Conservation (phyloP, 768 basidiomycete genomes). For the Lanmaoa rubissima region DNA sequence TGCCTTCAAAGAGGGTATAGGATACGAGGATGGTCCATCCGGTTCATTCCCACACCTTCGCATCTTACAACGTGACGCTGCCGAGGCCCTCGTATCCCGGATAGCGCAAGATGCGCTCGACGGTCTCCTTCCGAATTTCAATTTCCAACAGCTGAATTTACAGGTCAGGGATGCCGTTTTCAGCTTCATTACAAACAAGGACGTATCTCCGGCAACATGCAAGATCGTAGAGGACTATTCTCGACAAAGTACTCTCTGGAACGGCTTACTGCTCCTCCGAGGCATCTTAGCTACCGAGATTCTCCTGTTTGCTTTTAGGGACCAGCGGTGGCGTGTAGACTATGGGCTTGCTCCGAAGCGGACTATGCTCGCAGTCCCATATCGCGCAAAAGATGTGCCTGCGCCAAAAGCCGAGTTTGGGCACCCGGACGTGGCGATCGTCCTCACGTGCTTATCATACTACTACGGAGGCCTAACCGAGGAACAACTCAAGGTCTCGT, state of each 20-base stretch:
- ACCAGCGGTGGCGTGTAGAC: constrained; percentile 50
- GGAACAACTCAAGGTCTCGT: constrained; percentile 37
- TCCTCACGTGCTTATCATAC: constrained; percentile 47
- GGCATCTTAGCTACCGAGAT: constrained; percentile 45
- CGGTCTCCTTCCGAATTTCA: constrained; percentile 10
- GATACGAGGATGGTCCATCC: neutral
- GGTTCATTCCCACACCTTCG: constrained; percentile 22
- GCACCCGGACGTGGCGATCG: constrained; percentile 48
- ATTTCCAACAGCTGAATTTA: constrained; percentile 7
- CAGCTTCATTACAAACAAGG: neutral
- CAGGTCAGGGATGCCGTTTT: neutral
- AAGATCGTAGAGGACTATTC: constrained; percentile 4
- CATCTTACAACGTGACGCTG: constrained; percentile 1
- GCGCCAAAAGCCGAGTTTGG: constrained; percentile 47
- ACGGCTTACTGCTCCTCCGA: constrained; percentile 41
- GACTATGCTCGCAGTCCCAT: constrained; percentile 50
- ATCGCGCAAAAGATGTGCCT: constrained; percentile 52
- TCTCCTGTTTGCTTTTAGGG: constrained; percentile 36
- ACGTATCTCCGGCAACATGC: neutral
- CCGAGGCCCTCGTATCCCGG: neutral
- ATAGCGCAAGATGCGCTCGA: constrained; percentile 4
- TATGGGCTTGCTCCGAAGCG: constrained; percentile 46
- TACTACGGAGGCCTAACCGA: constrained; percentile 46
- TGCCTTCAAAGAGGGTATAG: neutral
- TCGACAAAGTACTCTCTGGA: constrained; percentile 30